These are phyloP conservation scores for Cutaneotrichosporon daszewskae DNA, from an alignment of 1,284 basidiomycete species.

Conservation along the genomic window DNA sequence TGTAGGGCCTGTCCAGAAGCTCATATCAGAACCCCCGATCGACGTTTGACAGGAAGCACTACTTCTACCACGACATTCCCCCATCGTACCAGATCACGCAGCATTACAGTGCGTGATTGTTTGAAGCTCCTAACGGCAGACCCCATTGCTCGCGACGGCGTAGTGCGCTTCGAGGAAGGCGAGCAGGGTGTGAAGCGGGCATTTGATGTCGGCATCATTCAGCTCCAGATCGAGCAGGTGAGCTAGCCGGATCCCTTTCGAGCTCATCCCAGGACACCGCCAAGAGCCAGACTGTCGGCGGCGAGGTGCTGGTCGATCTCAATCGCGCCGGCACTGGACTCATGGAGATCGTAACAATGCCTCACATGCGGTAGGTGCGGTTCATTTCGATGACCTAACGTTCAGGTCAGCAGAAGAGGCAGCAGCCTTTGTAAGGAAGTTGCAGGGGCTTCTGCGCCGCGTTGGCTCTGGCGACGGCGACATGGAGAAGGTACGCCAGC, in stretches of 20 bases:
- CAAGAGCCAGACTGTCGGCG: constrained; percentile 69
- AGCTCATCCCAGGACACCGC: constrained; percentile 71
- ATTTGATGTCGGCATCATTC: constrained; percentile 68
- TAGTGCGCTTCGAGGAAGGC: constrained; percentile 51
- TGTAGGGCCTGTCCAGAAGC: neutral
- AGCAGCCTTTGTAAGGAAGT: constrained; percentile 73
- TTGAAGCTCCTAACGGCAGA: constrained; percentile 48
- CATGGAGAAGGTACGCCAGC: constrained; percentile 76
- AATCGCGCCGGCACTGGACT: constrained; percentile 85
- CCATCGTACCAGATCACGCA: constrained; percentile 96
- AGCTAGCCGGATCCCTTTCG: constrained; percentile 7
- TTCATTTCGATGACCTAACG: neutral
- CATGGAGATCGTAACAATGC: constrained; percentile 94
- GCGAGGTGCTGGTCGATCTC: constrained; percentile 69
- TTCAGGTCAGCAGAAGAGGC: constrained; percentile 85
- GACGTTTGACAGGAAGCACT: constrained; percentile 93
- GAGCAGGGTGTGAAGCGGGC: constrained; percentile 44
- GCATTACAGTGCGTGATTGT: constrained; percentile 64
- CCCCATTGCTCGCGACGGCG: constrained; percentile 71
- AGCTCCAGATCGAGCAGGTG: constrained; percentile 94
- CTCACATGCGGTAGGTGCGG: constrained; percentile 69
- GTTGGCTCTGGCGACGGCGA: constrained; percentile 89
- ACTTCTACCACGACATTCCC: constrained; percentile 94
- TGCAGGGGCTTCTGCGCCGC: constrained; percentile 75
- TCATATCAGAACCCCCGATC: constrained; percentile 57